These are phyloP conservation scores for Yamadazyma friedrichii DNA, from an alignment of 1,139 yeast genomes.

Conservation along the genomic window DNA sequence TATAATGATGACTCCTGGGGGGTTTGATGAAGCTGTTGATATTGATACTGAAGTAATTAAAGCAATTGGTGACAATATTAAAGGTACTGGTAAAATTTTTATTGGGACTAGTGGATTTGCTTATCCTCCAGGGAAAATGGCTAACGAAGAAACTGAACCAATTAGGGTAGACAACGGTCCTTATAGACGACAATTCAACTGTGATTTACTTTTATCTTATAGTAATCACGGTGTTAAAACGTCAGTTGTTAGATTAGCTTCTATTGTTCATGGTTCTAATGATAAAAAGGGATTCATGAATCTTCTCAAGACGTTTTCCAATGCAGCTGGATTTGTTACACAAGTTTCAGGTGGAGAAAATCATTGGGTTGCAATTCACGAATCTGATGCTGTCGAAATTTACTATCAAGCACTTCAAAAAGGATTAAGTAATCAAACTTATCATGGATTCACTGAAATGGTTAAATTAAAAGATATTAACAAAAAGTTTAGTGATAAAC, in stretches of 20 bases:
- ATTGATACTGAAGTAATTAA: slow-evolving; percentile 19
- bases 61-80: slow-evolving; percentile 21
- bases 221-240: slow-evolving; percentile 20
- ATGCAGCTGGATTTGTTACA: slow-evolving; percentile 15
- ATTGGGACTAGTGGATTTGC: slow-evolving; percentile 17
- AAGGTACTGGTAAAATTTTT: slow-evolving; percentile 21
- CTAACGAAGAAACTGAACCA: slow-evolving; percentile 1
- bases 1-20: background rate
- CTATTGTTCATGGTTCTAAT: slow-evolving; percentile 26
- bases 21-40: slow-evolving; percentile 9
- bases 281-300: slow-evolving; percentile 19
- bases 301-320: slow-evolving; percentile 12
- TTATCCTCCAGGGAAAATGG: background rate
- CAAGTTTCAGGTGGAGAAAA: slow-evolving; percentile 23
- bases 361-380: slow-evolving; percentile 28
- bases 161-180: slow-evolving; percentile 1
- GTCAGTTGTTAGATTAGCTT: slow-evolving; percentile 21
- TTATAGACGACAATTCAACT: background rate
- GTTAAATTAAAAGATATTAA: slow-evolving; percentile 21
- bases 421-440: slow-evolving; percentile 21
- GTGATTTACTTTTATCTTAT: slow-evolving; percentile 10
- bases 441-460: slow-evolving; percentile 23
- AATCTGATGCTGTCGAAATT: slow-evolving; percentile 25
- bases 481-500: slow-evolving; percentile 19
- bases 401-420: slow-evolving; percentile 23